Conservation (phyloP, 1,284 basidiomycete species). For the Cystobasidium sp. region DNA sequence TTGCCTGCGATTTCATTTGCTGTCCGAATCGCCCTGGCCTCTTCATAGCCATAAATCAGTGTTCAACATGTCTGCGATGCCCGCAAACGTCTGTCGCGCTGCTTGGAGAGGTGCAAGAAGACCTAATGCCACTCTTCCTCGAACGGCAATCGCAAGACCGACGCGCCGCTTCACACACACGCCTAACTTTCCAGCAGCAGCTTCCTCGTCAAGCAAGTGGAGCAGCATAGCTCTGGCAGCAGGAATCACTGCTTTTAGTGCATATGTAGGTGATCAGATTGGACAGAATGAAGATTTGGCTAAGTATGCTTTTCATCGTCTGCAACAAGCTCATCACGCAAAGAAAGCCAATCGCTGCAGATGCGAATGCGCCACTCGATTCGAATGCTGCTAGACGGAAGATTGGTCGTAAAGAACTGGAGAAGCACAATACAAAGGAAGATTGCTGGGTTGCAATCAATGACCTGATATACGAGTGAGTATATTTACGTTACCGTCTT, state of each 20-base stretch:
- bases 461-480: conserved; percentile 64
- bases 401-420: conserved; percentile 58
- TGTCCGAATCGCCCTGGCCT: no score
- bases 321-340: conserved; percentile 7
- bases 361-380: conserved; percentile 17
- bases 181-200: not conserved
- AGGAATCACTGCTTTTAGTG: not conserved
- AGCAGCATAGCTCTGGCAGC: not conserved
- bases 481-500: conserved; percentile 80
- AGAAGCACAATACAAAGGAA: conserved; percentile 62
- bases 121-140: not conserved
- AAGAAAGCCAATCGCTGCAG: conserved; percentile 18
- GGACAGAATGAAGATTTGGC: not conserved
- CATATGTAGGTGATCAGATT: conserved; percentile 15
- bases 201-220: not conserved
- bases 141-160: conserved; percentile 1
- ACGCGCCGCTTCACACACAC: not conserved
- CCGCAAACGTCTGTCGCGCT: not conserved
- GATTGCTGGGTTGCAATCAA: conserved; percentile 63
- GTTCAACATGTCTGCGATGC: not conserved
- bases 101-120: not conserved
- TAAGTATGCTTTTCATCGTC: not conserved
- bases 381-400: conserved; percentile 13
- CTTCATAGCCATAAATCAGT: no score
- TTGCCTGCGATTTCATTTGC: no score